Base-by-base conservation (phyloP, 352 stramenopile species). In the Elongisporangium prolatum region DNA sequence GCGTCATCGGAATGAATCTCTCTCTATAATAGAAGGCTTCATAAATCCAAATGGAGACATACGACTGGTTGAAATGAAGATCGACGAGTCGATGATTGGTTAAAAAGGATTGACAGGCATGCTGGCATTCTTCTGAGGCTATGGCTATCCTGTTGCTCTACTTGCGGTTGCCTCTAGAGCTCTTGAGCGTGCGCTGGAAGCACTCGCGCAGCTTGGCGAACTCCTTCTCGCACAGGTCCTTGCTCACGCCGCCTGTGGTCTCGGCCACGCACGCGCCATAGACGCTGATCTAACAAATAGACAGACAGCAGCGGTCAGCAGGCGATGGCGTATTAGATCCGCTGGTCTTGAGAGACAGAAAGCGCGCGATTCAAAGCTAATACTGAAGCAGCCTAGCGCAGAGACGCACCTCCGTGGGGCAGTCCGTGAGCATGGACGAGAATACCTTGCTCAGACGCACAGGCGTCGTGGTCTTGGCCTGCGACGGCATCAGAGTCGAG, bases 251-350 rank as follows among this genome's bases (percentile, higher is more conserved):
- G 24, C 84, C 80, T 21, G 72, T 65, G 52, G 91, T 75, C 49
- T 77, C 70, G 50, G 84, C 80, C 34, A 93, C 84, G 51, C 84
- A 93, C 21, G 84, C 82, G 66, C 80, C 80, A 52, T 93, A 93
- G 44, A 89, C 77, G 69, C 89, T 79, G 51, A 93, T 84, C 84
- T 93, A 52, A 20, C 34, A 28, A 44, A 21, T 28, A 22, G 16
- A 13, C 16, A 48, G 16, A 22, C n/a, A 57, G 4, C 28, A 40
- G 28, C 28, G 2, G 28, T 50, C 21, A 56, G 40, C 6, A 63
- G 14, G 10, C 11, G 13, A 51, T n/a, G 49, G 47, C 59, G 38
- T 28, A 56, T 21, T 56, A 14, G 21, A 37, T 47, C 16, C 24
- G 16, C 21, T 5, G 13, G 11, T 9, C 22, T 2, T 17, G 21